phyloP scores from a whole-genome alignment of 2,329 filamentous ascomycete genomes.

The Thielaviopsis musarum region DNA sequence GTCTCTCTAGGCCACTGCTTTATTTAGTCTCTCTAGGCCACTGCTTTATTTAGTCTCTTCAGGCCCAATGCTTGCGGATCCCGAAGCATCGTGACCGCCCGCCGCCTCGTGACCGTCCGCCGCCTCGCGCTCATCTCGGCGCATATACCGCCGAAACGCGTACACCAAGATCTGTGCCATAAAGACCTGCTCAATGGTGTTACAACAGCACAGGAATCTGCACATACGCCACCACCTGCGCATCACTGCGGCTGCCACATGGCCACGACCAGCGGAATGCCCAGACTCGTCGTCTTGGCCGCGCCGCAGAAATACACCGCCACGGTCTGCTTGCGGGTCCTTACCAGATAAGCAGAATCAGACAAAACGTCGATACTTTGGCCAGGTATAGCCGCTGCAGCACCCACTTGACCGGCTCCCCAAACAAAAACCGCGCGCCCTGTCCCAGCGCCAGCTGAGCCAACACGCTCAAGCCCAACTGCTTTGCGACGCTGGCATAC shows the following conservation, averaged over 20 bases:
- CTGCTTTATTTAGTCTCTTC: not conserved
- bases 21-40: not conserved
- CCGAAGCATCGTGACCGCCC: not conserved
- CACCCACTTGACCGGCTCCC: conserved; percentile 33
- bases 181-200: conserved; percentile 38
- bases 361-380: conserved; percentile 30
- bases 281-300: conserved; percentile 54
- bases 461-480: conserved; percentile 50
- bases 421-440: conserved; percentile 32
- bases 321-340: conserved; percentile 40
- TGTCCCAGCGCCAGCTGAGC: conserved; percentile 48
- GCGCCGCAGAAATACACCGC: conserved; percentile 59
- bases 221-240: conserved; percentile 38
- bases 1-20: not conserved
- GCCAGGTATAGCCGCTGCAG: conserved; percentile 36
- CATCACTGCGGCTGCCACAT: conserved; percentile 45
- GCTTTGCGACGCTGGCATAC: conserved; percentile 50
- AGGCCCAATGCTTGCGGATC: not conserved
- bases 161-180: conserved; percentile 29
- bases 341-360: conserved; percentile 32
- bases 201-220: conserved; percentile 49
- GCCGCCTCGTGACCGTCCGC: conserved; percentile 3
- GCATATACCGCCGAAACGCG: conserved; percentile 30
- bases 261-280: conserved; percentile 49
- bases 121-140: conserved; percentile 14